Evolutionary conservation across 768 basidiomycete genomes (phyloP).

Genomic region (Clathrus columnatus): DNA sequence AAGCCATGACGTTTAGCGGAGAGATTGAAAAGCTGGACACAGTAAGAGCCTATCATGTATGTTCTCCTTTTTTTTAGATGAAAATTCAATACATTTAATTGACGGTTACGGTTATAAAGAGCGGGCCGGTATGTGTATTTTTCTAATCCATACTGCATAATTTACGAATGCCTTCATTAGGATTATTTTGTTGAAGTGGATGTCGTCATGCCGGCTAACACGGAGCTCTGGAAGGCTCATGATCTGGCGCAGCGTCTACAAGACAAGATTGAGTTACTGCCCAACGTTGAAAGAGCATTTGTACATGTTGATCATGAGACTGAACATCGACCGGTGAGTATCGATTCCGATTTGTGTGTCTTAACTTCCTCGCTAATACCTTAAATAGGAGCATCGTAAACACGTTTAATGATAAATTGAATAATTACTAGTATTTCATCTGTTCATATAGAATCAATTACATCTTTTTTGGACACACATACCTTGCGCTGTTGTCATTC

Average conservation of each 20-base stretch:
- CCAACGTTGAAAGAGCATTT: constrained; percentile 87
- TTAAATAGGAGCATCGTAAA: constrained; percentile 12
- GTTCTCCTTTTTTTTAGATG: constrained; percentile 22
- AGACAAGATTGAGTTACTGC: constrained; percentile 81
- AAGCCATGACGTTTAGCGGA: constrained; percentile 80
- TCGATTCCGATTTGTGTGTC: background rate
- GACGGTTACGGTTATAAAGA: constrained; percentile 33
- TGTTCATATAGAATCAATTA: background rate
- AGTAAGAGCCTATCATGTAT: constrained; percentile 83
- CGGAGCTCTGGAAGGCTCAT: constrained; percentile 84
- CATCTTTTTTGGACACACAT: background rate
- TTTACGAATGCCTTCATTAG: constrained; percentile 24
- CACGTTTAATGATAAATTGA: constrained; percentile 4
- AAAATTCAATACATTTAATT: constrained; percentile 3
- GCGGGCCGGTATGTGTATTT: constrained; percentile 52
- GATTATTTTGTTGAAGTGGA: constrained; percentile 94
- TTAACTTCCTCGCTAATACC: background rate
- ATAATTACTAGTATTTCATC: background rate
- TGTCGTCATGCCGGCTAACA: constrained; percentile 83
- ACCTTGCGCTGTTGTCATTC: background rate
- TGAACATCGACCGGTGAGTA: constrained; percentile 57
- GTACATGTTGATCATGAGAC: constrained; percentile 95
- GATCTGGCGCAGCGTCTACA: constrained; percentile 78
- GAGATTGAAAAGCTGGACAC: constrained; percentile 86
- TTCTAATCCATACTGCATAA: background rate